phyloP scores from a whole-genome alignment of 768 basidiomycete species.

The Podaxis carcinomalis region DNA sequence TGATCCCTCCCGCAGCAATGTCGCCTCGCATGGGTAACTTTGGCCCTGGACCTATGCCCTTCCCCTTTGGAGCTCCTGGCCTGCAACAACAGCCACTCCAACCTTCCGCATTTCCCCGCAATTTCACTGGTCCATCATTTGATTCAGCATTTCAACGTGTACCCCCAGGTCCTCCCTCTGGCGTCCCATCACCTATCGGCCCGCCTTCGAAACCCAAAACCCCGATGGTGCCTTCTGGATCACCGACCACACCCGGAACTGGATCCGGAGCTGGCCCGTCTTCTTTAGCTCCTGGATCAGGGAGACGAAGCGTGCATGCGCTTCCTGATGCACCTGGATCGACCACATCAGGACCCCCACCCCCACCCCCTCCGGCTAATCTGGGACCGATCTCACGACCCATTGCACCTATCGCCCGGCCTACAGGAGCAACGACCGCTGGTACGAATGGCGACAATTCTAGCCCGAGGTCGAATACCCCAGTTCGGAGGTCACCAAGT shows the following conservation, averaged over 20 bases:
- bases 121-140: conserved; percentile 50
- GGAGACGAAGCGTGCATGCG: conserved; percentile 33
- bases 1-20: conserved; percentile 39
- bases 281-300: conserved; percentile 42
- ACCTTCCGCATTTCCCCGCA: conserved; percentile 51
- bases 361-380: conserved; percentile 26
- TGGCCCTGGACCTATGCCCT: conserved; percentile 39
- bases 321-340: conserved; percentile 15
- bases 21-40: conserved; percentile 54
- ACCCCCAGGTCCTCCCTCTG: conserved; percentile 27
- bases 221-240: conserved; percentile 25
- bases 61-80: conserved; percentile 44
- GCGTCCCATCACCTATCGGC: conserved; percentile 47
- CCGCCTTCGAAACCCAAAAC: conserved; percentile 48
- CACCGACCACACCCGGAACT: conserved; percentile 25
- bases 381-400: conserved; percentile 64
- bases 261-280: conserved; percentile 27
- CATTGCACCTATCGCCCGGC: conserved; percentile 67
- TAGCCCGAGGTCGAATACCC: conserved; percentile 62
- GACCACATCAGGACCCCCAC: conserved; percentile 8
- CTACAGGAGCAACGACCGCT: conserved; percentile 28
- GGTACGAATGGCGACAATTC: conserved; percentile 40
- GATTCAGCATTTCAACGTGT: conserved; percentile 47
- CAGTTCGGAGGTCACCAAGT: conserved; percentile 42
- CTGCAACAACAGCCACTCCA: conserved; percentile 44